phyloP scores from a whole-genome alignment of 176 grass and related monocot genomes.

The Eragrostis nindensis region DNA sequence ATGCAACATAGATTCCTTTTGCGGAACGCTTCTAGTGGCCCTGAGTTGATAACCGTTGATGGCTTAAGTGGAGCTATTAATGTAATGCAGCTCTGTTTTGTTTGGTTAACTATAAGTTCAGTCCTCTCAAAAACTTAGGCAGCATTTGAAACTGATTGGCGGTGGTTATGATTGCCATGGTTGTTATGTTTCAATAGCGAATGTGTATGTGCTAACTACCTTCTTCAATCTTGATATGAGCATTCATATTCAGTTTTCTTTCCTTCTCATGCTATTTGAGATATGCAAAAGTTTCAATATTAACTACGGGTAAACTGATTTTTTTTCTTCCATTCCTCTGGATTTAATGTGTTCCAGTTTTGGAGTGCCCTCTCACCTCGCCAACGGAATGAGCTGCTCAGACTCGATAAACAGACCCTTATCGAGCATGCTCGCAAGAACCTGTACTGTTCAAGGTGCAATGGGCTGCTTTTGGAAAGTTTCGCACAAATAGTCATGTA shows the following conservation, averaged over 20 bases:
- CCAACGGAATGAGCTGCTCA: slow-evolving; percentile 56
- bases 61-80: neutral
- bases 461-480: slow-evolving; percentile 85
- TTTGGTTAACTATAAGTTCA: neutral
- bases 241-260: neutral
- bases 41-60: neutral
- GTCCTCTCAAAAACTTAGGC: neutral
- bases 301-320: slow-evolving; percentile 10
- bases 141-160: neutral
- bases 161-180: neutral
- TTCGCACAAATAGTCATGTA: slow-evolving; percentile 81
- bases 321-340: neutral
- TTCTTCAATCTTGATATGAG: slow-evolving; percentile 9
- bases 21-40: neutral
- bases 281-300: slow-evolving; percentile 4
- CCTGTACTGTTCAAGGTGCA: slow-evolving; percentile 88
- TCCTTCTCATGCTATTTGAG: slow-evolving; percentile 21
- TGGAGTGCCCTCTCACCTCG: slow-evolving; percentile 69
- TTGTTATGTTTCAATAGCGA: neutral
- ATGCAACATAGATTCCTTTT: neutral
- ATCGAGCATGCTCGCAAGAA: slow-evolving; percentile 88
- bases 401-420: slow-evolving; percentile 77
- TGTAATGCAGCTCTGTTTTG: neutral
- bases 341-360: slow-evolving; percentile 60
- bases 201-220: neutral